phyloP scores from a whole-genome alignment of 2,329 filamentous ascomycete genomes.

The Exophiala oligosperma region DNA sequence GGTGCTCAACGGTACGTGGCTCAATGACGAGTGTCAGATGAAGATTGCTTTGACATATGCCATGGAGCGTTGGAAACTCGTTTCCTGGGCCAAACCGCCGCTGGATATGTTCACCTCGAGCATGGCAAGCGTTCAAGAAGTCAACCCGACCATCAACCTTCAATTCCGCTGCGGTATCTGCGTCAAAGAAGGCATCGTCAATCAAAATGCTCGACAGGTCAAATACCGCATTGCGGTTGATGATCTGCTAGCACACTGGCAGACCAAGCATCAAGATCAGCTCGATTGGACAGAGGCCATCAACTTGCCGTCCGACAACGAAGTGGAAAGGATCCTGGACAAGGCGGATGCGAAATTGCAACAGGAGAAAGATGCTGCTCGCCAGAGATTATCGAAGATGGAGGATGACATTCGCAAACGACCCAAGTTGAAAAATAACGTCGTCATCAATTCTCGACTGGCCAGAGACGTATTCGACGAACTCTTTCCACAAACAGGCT shows the following conservation, averaged over 20 bases:
- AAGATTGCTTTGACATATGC: constrained; percentile 33
- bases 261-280: constrained; percentile 15
- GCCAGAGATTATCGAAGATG: neutral
- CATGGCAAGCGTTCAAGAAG: constrained; percentile 12
- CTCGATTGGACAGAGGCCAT: constrained; percentile 17
- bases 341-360: constrained; percentile 20
- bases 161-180: constrained; percentile 26
- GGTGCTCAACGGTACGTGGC: constrained; percentile 23
- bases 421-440: constrained; percentile 17
- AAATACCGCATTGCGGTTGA: constrained; percentile 17
- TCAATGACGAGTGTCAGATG: constrained; percentile 27
- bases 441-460: constrained; percentile 16
- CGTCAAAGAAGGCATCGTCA: constrained; percentile 10
- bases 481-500: constrained; percentile 11
- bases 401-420: constrained; percentile 15
- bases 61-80: constrained; percentile 7
- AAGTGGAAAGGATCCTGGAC: constrained; percentile 21
- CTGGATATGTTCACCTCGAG: constrained; percentile 7
- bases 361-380: constrained; percentile 16
- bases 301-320: constrained; percentile 24
- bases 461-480: constrained; percentile 17
- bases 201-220: constrained; percentile 10
- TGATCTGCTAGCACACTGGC: constrained; percentile 25
- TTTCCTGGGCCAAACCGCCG: neutral
- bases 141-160: constrained; percentile 21